phyloP scores from a whole-genome alignment of 352 stramenopile species.

The Globisporangium cylindrosporum region DNA sequence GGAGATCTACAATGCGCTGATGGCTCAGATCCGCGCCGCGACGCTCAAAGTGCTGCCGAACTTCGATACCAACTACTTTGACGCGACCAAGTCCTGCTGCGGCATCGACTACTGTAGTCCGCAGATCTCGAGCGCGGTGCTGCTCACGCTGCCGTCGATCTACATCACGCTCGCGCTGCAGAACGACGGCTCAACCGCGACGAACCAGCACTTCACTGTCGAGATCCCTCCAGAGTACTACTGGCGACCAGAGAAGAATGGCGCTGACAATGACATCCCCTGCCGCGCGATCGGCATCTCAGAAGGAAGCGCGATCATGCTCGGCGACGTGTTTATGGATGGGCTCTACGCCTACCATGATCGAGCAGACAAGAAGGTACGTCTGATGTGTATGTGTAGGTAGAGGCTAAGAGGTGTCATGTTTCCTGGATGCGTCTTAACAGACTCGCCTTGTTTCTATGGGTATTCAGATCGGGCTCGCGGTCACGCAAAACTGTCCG shows the following conservation, averaged over 20 bases:
- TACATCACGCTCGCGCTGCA: conserved; percentile 73
- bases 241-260: conserved; percentile 81
- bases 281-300: conserved; percentile 81
- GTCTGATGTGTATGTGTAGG: neutral
- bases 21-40: conserved; percentile 57
- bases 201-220: conserved; percentile 67
- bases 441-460: neutral
- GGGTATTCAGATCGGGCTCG: conserved; percentile 41
- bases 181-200: conserved; percentile 34
- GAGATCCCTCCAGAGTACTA: conserved; percentile 84
- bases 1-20: conserved; percentile 72
- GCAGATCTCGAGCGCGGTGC: conserved; percentile 34
- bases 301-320: conserved; percentile 59
- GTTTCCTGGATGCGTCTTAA: neutral
- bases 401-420: too few species aligned
- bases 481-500: conserved; percentile 72
- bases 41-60: conserved; percentile 55
- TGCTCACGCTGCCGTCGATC: conserved; percentile 73
- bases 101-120: conserved; percentile 69
- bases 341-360: conserved; percentile 79
- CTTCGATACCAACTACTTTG: conserved; percentile 74
- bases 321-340: conserved; percentile 86
- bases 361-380: conserved; percentile 42
- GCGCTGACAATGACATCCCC: conserved; percentile 38
- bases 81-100: conserved; percentile 65